Percentiles rank a stretch among this genome's conserved stretches.
Evolutionary conservation across 2,329 filamentous ascomycete genomes (phyloP).

Genomic region (Ophiostoma perfectum): DNA sequence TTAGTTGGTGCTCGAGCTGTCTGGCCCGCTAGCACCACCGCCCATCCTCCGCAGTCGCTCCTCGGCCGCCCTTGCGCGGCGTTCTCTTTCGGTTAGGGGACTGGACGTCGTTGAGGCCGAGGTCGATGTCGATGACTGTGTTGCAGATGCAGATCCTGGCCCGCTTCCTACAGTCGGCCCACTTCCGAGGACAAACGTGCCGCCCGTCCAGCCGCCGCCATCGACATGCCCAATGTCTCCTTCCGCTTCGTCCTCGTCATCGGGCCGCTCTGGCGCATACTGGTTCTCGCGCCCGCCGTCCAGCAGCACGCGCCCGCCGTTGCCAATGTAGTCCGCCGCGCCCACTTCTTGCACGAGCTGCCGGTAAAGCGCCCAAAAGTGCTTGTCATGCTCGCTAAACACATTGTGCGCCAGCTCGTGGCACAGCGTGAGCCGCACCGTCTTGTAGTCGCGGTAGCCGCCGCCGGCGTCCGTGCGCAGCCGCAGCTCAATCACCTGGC

Average conservation of each 20-base stretch:
- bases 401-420: slow-evolving; percentile 96
- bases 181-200: slow-evolving; percentile 68
- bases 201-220: slow-evolving; percentile 71
- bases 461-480: slow-evolving; percentile 91
- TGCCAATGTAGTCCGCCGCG: slow-evolving; percentile 68
- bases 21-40: slow-evolving; percentile 8
- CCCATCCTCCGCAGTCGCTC: slow-evolving; percentile 51
- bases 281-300: slow-evolving; percentile 63
- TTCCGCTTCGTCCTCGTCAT: slow-evolving; percentile 46
- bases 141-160: slow-evolving; percentile 32
- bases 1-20: not conserved
- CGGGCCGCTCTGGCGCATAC: slow-evolving; percentile 49
- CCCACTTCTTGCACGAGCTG: slow-evolving; percentile 85
- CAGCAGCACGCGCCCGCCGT: slow-evolving; percentile 53
- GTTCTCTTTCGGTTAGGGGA: slow-evolving; percentile 61
- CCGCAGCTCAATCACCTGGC: slow-evolving; percentile 84
- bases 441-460: slow-evolving; percentile 88
- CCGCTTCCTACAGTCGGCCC: slow-evolving; percentile 37
- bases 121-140: slow-evolving; percentile 20
- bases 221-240: slow-evolving; percentile 56
- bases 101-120: slow-evolving; percentile 23
- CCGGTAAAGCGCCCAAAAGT: slow-evolving; percentile 86
- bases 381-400: slow-evolving; percentile 71
- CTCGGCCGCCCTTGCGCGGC: slow-evolving; percentile 69
- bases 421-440: slow-evolving; percentile 84